Percentiles rank a stretch among this genome's conserved stretches.
Conservation (phyloP, 1,139 yeast genomes). For the Entelexis paramagnoliae region DNA sequence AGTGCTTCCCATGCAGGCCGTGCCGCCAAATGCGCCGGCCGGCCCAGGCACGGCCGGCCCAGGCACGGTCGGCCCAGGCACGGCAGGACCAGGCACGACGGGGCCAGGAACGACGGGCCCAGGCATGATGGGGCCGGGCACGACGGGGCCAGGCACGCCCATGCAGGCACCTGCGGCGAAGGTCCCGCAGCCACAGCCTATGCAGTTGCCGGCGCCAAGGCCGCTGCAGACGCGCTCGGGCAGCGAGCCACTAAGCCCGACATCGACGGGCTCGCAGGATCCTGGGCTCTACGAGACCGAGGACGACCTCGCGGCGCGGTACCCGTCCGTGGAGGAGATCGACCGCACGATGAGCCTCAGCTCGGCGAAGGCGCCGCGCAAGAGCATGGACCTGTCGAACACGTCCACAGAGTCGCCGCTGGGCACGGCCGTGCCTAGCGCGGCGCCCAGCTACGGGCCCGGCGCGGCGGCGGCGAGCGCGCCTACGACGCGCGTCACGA, state of each 20-base stretch:
- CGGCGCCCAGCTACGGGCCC: background rate
- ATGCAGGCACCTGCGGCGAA: too few species aligned
- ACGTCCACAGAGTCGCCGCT: background rate
- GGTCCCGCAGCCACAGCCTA: background rate
- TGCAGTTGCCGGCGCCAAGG: background rate
- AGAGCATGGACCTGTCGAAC: background rate
- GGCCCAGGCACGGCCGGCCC: too few species aligned
- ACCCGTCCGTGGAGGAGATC: conserved; percentile 33
- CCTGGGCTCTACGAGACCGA: conserved; percentile 14
- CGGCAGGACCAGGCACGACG: too few species aligned
- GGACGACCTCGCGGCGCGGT: conserved; percentile 26
- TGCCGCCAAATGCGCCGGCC: background rate
- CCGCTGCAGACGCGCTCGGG: background rate
- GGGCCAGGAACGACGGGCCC: too few species aligned
- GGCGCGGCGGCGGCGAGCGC: background rate
- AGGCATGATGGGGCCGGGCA: too few species aligned
- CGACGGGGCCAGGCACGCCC: too few species aligned
- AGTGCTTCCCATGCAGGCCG: background rate
- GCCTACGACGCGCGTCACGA: background rate
- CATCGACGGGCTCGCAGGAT: conserved; percentile 7
- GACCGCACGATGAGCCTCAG: conserved; percentile 17
- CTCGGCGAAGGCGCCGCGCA: conserved; percentile 1
- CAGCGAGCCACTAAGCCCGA: conserved; percentile 8
- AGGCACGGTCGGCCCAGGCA: too few species aligned
- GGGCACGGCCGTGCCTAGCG: background rate